Percentiles rank a stretch among this genome's conserved stretches.
These are phyloP conservation scores for Malus hybrid DNA, from an alignment of 331 rosid genomes.

Conservation along the genomic window DNA sequence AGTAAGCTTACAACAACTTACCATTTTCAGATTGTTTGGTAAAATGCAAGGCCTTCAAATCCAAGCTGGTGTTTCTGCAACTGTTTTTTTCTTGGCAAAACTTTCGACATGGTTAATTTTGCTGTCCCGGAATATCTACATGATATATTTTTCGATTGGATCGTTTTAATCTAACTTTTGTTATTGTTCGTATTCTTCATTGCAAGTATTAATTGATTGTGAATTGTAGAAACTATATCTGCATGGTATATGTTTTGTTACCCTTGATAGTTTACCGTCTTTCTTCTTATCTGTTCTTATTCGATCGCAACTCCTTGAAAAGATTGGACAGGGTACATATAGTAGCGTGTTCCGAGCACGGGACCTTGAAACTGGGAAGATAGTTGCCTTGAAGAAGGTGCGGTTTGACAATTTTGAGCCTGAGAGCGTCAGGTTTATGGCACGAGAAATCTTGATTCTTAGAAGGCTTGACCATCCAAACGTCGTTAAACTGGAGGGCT, in stretches of 20 bases:
- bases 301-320: conserved; percentile 13
- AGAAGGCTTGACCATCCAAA: conserved; percentile 94
- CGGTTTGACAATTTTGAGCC: conserved; percentile 96
- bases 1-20: neutral
- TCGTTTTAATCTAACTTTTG: too few relatives aligned
- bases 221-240: neutral
- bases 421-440: conserved; percentile 95
- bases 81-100: neutral
- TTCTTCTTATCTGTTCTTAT: conserved; percentile 9
- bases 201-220: too few relatives aligned
- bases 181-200: too few relatives aligned
- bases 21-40: neutral
- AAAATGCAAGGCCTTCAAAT: neutral
- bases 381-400: conserved; percentile 94
- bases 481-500: conserved; percentile 74
- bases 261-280: neutral
- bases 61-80: neutral
- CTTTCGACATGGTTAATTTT: neutral
- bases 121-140: neutral
- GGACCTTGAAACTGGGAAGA: conserved; percentile 76
- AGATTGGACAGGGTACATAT: conserved; percentile 46
- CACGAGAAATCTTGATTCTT: conserved; percentile 82
- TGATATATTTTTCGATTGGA: neutral
- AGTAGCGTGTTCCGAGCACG: conserved; percentile 76
- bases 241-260: neutral